Conservation (phyloP, 768 basidiomycete species). For the Pleurotus salmoneostramineus region DNA sequence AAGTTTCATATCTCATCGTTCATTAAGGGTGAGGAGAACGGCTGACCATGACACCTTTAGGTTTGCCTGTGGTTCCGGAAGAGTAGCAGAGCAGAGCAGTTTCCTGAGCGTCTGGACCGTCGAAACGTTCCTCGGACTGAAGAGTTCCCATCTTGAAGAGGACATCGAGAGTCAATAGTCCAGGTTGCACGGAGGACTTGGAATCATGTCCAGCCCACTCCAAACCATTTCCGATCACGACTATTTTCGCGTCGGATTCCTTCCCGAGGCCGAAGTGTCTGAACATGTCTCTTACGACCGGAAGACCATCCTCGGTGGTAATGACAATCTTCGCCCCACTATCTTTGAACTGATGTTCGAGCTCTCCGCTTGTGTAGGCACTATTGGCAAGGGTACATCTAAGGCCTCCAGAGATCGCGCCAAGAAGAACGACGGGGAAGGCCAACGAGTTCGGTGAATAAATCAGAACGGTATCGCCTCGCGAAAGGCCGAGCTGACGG, state of each 20-base stretch:
- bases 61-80: constrained; percentile 45
- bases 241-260: constrained; percentile 49
- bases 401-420: constrained; percentile 62
- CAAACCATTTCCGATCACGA: constrained; percentile 50
- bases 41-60: constrained; percentile 61
- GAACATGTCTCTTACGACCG: constrained; percentile 55
- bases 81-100: constrained; percentile 63
- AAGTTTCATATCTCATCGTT: not conserved
- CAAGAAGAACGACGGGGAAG: constrained; percentile 46
- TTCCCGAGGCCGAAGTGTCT: constrained; percentile 38
- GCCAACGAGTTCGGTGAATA: constrained; percentile 66
- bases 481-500: constrained; percentile 24
- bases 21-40: not conserved
- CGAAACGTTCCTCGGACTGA: constrained; percentile 48
- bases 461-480: constrained; percentile 59
- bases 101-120: constrained; percentile 48
- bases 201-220: constrained; percentile 34
- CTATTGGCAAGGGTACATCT: constrained; percentile 72
- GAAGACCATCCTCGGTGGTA: constrained; percentile 56
- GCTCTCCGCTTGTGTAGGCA: constrained; percentile 63
- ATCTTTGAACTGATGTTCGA: constrained; percentile 69
- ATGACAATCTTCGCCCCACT: constrained; percentile 63
- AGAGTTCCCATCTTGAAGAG: constrained; percentile 50
- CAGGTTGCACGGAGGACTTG: constrained; percentile 17
- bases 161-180: constrained; percentile 38